A percentile compares a stretch with the other conserved stretches of the same genome.
These are phyloP conservation scores for Bondarzewia mesenterica DNA, from an alignment of 1,284 basidiomycete genomes.

Conservation along the genomic window DNA sequence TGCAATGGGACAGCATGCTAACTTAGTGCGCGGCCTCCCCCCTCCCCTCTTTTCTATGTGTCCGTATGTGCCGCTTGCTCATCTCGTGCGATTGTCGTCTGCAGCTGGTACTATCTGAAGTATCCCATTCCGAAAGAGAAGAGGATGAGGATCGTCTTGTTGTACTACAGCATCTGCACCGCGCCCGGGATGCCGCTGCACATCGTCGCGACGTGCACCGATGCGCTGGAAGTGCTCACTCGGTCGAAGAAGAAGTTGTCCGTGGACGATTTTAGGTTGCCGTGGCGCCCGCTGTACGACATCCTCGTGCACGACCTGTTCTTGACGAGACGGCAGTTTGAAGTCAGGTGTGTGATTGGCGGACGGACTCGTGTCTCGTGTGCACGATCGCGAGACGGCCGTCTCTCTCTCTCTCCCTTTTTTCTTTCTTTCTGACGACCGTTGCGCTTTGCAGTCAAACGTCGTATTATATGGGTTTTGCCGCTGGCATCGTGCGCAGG, in stretches of 20 bases:
- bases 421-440: too few relatives aligned
- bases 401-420: too few relatives aligned
- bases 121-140: conserved; percentile 81
- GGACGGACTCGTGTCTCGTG: too few relatives aligned
- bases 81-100: too few relatives aligned
- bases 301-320: conserved; percentile 80
- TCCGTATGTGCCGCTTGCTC: too few relatives aligned
- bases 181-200: conserved; percentile 54
- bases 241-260: conserved; percentile 71
- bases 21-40: conserved; percentile 45
- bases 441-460: conserved; percentile 58
- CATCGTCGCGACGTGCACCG: conserved; percentile 50
- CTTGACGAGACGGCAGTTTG: conserved; percentile 74
- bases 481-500: conserved; percentile 74
- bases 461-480: conserved; percentile 78
- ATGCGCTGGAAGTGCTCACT: conserved; percentile 45
- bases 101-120: conserved; percentile 77
- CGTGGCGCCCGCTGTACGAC: conserved; percentile 83
- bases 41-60: too few relatives aligned
- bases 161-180: conserved; percentile 70
- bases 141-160: conserved; percentile 66
- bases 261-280: conserved; percentile 78
- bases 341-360: conserved; percentile 67
- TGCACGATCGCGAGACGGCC: too few relatives aligned
- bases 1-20: conserved; percentile 75